Conservation (phyloP, 1,139 yeast species). For the Pichia sp. region DNA sequence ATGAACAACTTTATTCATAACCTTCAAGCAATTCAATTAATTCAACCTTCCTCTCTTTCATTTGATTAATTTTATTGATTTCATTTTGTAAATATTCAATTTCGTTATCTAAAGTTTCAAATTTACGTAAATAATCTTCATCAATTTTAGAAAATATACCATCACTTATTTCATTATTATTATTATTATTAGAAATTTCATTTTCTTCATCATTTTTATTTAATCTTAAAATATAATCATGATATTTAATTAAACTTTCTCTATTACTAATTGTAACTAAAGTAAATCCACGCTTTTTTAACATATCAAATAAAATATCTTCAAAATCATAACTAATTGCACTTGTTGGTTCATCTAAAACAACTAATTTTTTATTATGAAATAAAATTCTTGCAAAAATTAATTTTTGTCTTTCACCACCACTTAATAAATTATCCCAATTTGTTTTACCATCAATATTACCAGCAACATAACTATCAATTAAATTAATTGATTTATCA, state of each 20-base stretch:
- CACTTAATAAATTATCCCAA: constrained; percentile 90
- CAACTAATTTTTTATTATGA: constrained; percentile 74
- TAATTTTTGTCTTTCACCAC: constrained; percentile 92
- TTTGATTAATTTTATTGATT: constrained; percentile 43
- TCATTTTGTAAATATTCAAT: constrained; percentile 54
- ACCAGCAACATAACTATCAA: constrained; percentile 24
- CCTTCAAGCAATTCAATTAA: constrained; percentile 31
- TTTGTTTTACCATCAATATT: constrained; percentile 24
- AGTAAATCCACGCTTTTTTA: constrained; percentile 66
- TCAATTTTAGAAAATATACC: constrained; percentile 35
- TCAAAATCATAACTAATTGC: constrained; percentile 92
- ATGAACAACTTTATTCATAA: constrained; percentile 17
- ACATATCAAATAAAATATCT: constrained; percentile 74
- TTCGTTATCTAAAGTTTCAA: constrained; percentile 50
- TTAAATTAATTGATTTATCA: constrained; percentile 21
- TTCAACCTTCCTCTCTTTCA: constrained; percentile 46
- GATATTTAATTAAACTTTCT: constrained; percentile 80
- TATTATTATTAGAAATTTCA: constrained; percentile 35
- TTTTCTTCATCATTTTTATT: constrained; percentile 31
- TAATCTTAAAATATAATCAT: constrained; percentile 56
- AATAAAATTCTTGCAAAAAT: constrained; percentile 84
- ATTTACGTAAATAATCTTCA: constrained; percentile 21
- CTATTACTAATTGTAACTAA: constrained; percentile 83
- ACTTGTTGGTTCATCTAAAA: constrained; percentile 88
- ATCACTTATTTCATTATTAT: constrained; percentile 34